Evolutionary conservation across 768 basidiomycete species (phyloP), one percentile per base, ranked within the genome.

Genomic region (Termitomyces sp.): DNA sequence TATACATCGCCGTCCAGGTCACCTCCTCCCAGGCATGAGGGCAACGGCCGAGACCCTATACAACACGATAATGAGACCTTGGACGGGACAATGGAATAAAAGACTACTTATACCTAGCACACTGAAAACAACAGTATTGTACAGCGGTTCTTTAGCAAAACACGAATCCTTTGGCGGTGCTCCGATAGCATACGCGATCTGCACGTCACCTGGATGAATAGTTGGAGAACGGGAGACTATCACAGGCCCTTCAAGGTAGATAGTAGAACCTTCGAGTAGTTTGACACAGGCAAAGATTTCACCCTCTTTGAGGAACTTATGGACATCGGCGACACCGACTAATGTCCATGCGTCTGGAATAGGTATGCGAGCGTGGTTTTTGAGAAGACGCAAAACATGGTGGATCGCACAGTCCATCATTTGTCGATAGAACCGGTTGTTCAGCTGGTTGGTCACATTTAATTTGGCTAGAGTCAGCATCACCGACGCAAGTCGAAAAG

Each of bases 321-420:
- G 83, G 1, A 84, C 75, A 65, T 92, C 88, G 0, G 86, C 86
- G 7, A 90, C 80, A 0, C 88, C 88, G 4, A 89, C 88, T 1
- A 92, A 67, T 0, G 86, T 90, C 75, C 80, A 86, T 2, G 79
- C 82, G 5, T 73, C 72, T 1, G 80, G 81, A 14, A 91, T 74
- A 13, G 86, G 86, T 39, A 91, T 90, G 4, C 87, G 78, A 0
- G 87, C 86, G 56, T 75, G 74, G 55, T 83, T 79, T 59, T 89
- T 90, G 20, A 89, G 72, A 47, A 81, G 74, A 37, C 88, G 79
- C 7, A 90, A 74, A n/a, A 86, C 72, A 57, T 89, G 87, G 60
- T 87, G 76, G 29, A 81, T 72, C 1, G 81, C 78, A 60, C 77
- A 81, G 31, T 79, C 74, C 61, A 87, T 69, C 66, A 81, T 74